Evolutionary conservation across 257 asterid genomes (phyloP), one percentile per base, ranked within the genome.

Genomic region (Ilex aquifolium): DNA sequence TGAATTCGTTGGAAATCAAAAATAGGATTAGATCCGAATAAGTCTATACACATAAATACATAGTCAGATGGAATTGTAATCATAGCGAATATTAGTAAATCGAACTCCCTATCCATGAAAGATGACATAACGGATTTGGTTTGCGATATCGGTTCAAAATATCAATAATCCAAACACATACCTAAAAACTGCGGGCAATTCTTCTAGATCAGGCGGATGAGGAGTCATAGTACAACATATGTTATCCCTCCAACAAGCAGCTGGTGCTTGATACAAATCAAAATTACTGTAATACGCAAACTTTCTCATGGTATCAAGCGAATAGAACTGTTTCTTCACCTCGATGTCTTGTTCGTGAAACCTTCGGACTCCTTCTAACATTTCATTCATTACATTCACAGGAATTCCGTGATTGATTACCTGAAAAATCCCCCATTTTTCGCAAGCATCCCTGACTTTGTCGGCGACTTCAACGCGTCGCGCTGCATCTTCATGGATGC

Each of bases 231-330:
- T 13, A 50, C 65, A 49, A 10, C 77, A 56, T 13, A 83, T 31
- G 9, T 87, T 74, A 66, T 87, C 92, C 71, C 86, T 82, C 95
- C 95, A 84, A 30, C 65, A 76, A 11, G 92, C 87, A 27, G 81
- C 72, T 14, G 6, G 63, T 1, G 85, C 65, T 7, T 27, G 53
- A 65, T 74, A 77, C 64, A 87, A 49, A 59, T 80, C 91, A 44
- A 60, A 67, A 27, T 76, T 82, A 62, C 79, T 72, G 48, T 50
- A 16, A 59, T 53, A 82, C 56, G 51, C 51, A 12, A 87, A 79
- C 10, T 11, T 70, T 21, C 59, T 66, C 13, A 53, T 66, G 1
- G 1, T 0, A 66, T 82, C 92, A 3, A 92, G 72, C 1, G 88
- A 29, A 36, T 83, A 79, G 15, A 64, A 86, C 54, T 32, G 67